phyloP scores from a whole-genome alignment of 1,139 yeast species.

The Candida sp. region DNA sequence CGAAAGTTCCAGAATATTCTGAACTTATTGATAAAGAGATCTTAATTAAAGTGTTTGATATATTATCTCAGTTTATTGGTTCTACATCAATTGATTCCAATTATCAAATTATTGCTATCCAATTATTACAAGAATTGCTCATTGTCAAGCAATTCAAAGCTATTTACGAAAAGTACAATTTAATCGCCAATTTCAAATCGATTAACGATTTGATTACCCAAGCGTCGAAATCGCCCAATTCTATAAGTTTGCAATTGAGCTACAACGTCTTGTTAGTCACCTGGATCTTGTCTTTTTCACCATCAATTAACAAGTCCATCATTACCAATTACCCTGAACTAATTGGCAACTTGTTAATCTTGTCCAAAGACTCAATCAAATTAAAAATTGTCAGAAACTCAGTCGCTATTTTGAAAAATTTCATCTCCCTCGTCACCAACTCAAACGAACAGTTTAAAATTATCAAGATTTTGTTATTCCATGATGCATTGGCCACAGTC shows the following conservation, averaged over 20 bases:
- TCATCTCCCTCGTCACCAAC: constrained; percentile 35
- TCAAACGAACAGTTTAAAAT: constrained; percentile 40
- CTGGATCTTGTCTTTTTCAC: constrained; percentile 83
- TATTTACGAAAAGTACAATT: constrained; percentile 52
- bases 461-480: constrained; percentile 69
- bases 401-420: constrained; percentile 67
- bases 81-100: constrained; percentile 42
- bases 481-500: constrained; percentile 70
- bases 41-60: constrained; percentile 40
- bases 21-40: constrained; percentile 25
- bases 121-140: constrained; percentile 61
- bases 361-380: constrained; percentile 76
- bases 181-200: constrained; percentile 42
- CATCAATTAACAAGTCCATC: constrained; percentile 49
- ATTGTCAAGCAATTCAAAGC: constrained; percentile 56
- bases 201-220: constrained; percentile 17
- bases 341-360: constrained; percentile 44
- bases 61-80: constrained; percentile 43
- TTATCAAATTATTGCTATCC: constrained; percentile 64
- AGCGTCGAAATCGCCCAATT: constrained; percentile 40
- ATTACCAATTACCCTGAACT: constrained; percentile 60
- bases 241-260: constrained; percentile 75
- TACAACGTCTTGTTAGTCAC: constrained; percentile 73
- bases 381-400: constrained; percentile 87
- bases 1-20: constrained; percentile 7